Percentiles rank a stretch among this genome's conserved stretches.
These are phyloP conservation scores for Pugionium dolabratum DNA, from an alignment of 345 rosid species.

Conservation along the genomic window DNA sequence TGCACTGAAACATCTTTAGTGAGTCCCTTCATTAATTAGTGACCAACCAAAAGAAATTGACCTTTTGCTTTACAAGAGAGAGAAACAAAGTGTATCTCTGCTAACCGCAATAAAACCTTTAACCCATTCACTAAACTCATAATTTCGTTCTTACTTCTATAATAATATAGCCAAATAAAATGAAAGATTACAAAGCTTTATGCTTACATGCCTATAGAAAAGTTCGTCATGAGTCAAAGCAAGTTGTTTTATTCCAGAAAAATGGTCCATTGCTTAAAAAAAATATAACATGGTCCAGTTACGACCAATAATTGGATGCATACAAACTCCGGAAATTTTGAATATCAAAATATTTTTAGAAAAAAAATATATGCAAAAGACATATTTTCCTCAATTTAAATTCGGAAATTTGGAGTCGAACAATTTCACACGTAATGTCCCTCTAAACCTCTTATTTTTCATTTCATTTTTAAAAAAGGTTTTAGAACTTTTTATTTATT, in stretches of 20 bases:
- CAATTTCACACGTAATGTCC: conserved; percentile 33
- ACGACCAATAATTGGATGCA: conserved; percentile 25
- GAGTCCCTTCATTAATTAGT: conserved; percentile 28
- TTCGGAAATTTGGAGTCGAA: conserved; percentile 30
- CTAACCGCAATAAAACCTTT: conserved; percentile 36
- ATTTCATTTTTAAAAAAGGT: too few species aligned
- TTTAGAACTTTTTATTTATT: too few species aligned
- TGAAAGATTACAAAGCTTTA: too few species aligned
- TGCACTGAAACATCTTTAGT: conserved; percentile 25
- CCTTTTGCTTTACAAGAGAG: conserved; percentile 6
- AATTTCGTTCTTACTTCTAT: conserved; percentile 34
- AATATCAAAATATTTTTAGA: neutral
- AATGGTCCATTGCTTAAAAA: too few species aligned
- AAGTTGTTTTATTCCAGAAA: conserved; percentile 30
- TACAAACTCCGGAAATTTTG: conserved; percentile 2
- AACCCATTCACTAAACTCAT: conserved; percentile 35
- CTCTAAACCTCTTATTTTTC: conserved; percentile 19
- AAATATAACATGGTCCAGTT: conserved; percentile 15
- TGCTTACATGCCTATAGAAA: too few species aligned
- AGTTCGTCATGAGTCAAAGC: neutral
- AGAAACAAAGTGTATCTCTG: conserved; percentile 27
- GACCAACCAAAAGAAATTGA: conserved; percentile 41
- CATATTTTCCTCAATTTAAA: conserved; percentile 23
- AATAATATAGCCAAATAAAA: too few species aligned
- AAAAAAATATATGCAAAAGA: neutral